Percentiles rank a stretch among this genome's conserved stretches.
phyloP scores from a whole-genome alignment of 2,329 filamentous ascomycete genomes.

The Lasiodiplodia hormozganensis region DNA sequence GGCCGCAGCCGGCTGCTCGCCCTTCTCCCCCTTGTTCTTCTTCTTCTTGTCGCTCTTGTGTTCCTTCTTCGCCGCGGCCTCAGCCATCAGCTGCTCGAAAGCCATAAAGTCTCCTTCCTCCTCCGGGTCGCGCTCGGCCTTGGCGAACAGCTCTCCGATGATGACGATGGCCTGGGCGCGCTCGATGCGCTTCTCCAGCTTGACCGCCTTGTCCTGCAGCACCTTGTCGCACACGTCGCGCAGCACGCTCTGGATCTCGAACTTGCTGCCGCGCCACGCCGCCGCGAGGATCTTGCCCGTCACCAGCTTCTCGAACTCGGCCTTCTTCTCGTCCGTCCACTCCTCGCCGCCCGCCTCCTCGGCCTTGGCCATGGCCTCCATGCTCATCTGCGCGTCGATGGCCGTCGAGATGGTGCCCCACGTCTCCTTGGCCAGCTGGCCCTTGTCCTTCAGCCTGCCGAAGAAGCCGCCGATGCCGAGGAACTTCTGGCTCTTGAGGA shows the following conservation, averaged over 20 bases:
- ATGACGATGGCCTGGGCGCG: conserved; percentile 88
- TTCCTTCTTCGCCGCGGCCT: conserved; percentile 94
- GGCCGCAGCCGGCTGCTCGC: conserved; percentile 1
- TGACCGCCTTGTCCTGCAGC: conserved; percentile 79
- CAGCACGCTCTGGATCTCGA: conserved; percentile 96
- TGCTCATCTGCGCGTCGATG: conserved; percentile 96
- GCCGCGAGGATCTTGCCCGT: conserved; percentile 98
- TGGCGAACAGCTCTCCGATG: conserved; percentile 86
- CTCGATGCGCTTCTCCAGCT: conserved; percentile 84
- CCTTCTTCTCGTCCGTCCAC: conserved; percentile 97
- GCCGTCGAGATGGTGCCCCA: conserved; percentile 98
- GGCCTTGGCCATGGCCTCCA: conserved; percentile 98
- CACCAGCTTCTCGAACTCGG: conserved; percentile 92
- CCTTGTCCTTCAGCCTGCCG: conserved; percentile 92
- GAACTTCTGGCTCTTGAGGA: conserved; percentile 96
- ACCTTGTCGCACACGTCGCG: conserved; percentile 93
- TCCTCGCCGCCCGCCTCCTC: conserved; percentile 95
- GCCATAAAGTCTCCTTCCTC: conserved; percentile 99
- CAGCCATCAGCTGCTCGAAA: conserved; percentile 96
- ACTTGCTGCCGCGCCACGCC: conserved; percentile 95
- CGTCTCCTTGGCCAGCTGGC: conserved; percentile 94
- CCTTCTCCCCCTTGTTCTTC: conserved; percentile 24
- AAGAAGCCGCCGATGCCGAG: conserved; percentile 96
- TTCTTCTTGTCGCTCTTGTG: conserved; percentile 75
- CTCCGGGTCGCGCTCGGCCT: conserved; percentile 86